Conservation (phyloP, 805 yeast genomes). For the Candida saitoana region DNA sequence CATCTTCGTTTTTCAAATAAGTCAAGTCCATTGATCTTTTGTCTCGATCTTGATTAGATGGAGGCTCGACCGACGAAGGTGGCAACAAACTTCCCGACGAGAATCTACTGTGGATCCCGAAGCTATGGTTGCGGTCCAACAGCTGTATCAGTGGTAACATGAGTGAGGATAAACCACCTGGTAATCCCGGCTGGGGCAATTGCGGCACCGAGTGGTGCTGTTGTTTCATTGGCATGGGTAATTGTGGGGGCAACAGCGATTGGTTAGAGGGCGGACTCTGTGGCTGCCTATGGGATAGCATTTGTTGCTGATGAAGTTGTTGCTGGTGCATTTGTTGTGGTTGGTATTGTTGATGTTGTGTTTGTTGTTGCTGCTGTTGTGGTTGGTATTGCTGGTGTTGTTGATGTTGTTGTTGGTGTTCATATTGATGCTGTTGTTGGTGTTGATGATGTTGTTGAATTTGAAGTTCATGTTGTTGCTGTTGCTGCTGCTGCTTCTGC, state of each 20-base stretch:
- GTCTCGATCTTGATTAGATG: background rate
- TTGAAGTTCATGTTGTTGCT: conserved; percentile 7
- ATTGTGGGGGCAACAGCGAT: conserved; percentile 6
- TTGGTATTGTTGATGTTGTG: conserved; percentile 6
- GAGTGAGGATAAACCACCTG: background rate
- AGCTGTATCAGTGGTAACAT: conserved; percentile 9
- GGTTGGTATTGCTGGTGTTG: conserved; percentile 5
- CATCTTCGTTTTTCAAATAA: background rate
- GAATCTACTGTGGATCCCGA: conserved; percentile 3
- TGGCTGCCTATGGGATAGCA: background rate
- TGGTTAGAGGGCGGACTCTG: background rate
- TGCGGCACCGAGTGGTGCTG: conserved; percentile 5
- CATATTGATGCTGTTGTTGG: conserved; percentile 2
- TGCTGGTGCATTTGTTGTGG: conserved; percentile 5
- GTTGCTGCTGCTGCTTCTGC: conserved; percentile 5
- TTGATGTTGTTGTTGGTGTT: conserved; percentile 4
- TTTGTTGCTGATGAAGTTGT: conserved; percentile 3
- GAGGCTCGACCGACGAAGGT: background rate
- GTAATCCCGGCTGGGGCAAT: conserved; percentile 4
- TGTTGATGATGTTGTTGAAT: conserved; percentile 4
- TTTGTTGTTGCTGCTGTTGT: conserved; percentile 7
- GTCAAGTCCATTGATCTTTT: conserved; percentile 1
- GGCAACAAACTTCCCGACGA: background rate
- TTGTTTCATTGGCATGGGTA: background rate
- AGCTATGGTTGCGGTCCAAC: conserved; percentile 8